A percentile compares a stretch with the other conserved stretches of the same genome.
Conservation (phyloP, 2,329 filamentous ascomycete genomes). For the Amylocarpus encephaloides region DNA sequence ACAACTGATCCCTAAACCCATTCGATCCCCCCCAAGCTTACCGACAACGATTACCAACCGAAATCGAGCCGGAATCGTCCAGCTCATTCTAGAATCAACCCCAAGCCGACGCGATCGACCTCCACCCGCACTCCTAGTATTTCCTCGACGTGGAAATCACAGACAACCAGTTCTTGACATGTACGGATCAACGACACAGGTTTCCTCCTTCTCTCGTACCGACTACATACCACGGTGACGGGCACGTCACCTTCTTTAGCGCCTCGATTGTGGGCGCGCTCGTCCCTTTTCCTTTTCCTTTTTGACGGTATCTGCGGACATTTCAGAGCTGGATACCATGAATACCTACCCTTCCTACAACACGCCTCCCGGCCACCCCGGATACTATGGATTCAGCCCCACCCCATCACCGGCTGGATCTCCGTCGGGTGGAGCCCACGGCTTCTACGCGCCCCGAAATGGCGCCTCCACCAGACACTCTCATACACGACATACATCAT, state of each 20-base stretch:
- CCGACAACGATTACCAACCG: constrained; percentile 20
- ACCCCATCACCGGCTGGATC: constrained; percentile 31
- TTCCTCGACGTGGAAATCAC: constrained; percentile 24
- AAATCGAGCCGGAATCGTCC: constrained; percentile 20
- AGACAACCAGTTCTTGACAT: constrained; percentile 30
- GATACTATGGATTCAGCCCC: constrained; percentile 30
- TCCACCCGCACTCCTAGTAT: constrained; percentile 14
- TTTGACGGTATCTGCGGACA: constrained; percentile 24
- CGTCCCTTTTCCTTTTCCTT: constrained; percentile 20
- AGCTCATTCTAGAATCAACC: constrained; percentile 25
- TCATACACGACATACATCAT: constrained; percentile 26
- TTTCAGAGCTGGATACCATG: constrained; percentile 31
- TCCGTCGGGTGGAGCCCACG: constrained; percentile 28
- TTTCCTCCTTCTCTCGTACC: constrained; percentile 32
- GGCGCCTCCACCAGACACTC: constrained; percentile 28
- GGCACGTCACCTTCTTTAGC: constrained; percentile 29
- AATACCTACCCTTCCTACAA: constrained; percentile 27
- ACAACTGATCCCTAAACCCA: constrained; percentile 7
- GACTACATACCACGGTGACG: constrained; percentile 35
- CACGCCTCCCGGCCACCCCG: constrained; percentile 25
- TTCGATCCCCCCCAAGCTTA: constrained; percentile 15
- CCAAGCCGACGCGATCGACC: constrained; percentile 26
- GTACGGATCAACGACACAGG: constrained; percentile 33
- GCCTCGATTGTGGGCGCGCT: constrained; percentile 22
- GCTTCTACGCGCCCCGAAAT: constrained; percentile 24